These are phyloP conservation scores for Eutypella sp. DNA, from an alignment of 2,329 filamentous ascomycete species.

Conservation along the genomic window DNA sequence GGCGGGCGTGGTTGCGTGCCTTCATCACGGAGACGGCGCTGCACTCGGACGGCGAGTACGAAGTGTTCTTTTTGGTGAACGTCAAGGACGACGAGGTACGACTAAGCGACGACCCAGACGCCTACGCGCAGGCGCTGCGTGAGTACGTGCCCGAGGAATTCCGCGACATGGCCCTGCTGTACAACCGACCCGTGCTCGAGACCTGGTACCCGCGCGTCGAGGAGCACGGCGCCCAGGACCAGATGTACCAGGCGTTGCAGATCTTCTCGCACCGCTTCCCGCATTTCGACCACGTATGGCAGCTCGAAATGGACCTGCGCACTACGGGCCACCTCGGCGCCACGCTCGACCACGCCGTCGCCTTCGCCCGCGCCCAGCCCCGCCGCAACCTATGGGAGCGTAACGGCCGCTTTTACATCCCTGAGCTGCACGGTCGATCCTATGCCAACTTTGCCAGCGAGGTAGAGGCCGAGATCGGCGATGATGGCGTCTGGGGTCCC, in stretches of 20 bases:
- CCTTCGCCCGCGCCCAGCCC: conserved; percentile 61
- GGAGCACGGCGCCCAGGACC: conserved; percentile 30
- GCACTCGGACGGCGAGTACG: conserved; percentile 56
- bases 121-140: conserved; percentile 46
- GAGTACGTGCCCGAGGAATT: conserved; percentile 57
- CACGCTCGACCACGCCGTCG: conserved; percentile 57
- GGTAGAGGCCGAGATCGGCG: conserved; percentile 42
- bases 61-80: conserved; percentile 56
- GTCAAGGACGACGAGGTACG: conserved; percentile 51
- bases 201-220: conserved; percentile 59
- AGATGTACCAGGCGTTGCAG: conserved; percentile 19
- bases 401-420: conserved; percentile 68
- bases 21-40: conserved; percentile 57
- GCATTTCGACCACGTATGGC: conserved; percentile 60
- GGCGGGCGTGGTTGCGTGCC: conserved; percentile 54
- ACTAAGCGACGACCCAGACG: conserved; percentile 45
- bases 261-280: conserved; percentile 57
- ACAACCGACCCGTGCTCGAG: conserved; percentile 62
- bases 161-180: conserved; percentile 60
- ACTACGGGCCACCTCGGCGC: conserved; percentile 61
- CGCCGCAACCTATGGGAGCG: conserved; percentile 70
- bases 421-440: conserved; percentile 60
- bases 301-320: conserved; percentile 62
- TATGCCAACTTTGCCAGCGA: conserved; percentile 52
- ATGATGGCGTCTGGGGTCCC: conserved; percentile 41